phyloP scores from a whole-genome alignment of 2,329 filamentous ascomycete species.

The Pseudocercospora cruenta region DNA sequence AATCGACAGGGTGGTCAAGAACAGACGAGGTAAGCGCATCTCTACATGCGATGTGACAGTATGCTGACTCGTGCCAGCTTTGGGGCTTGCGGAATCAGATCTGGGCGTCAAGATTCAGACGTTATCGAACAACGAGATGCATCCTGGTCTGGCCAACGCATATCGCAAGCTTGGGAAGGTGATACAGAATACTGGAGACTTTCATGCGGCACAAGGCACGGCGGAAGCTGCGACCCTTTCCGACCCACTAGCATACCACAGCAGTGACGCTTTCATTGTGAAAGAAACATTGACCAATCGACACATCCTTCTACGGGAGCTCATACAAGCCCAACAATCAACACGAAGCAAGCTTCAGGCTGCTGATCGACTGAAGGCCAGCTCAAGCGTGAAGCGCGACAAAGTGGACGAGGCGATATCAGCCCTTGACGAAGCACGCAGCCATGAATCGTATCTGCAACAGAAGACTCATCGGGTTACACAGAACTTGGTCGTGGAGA shows the following conservation, averaged over 20 bases:
- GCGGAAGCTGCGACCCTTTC: conserved; percentile 93
- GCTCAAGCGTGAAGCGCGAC: conserved; percentile 83
- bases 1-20: conserved; percentile 90
- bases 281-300: conserved; percentile 98
- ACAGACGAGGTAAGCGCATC: conserved; percentile 72
- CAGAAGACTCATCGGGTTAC: conserved; percentile 90
- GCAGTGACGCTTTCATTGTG: conserved; percentile 92
- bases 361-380: conserved; percentile 85
- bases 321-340: conserved; percentile 84
- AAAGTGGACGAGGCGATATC: conserved; percentile 98
- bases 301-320: conserved; percentile 91
- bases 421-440: conserved; percentile 82
- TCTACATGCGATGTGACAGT: not conserved
- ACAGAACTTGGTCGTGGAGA: conserved; percentile 82
- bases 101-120: conserved; percentile 86
- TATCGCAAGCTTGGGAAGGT: conserved; percentile 95
- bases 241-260: conserved; percentile 93
- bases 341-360: conserved; percentile 82
- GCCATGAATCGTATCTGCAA: conserved; percentile 77
- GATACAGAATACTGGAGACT: conserved; percentile 91
- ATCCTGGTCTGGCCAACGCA: conserved; percentile 82
- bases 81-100: conserved; percentile 89
- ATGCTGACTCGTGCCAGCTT: conserved; percentile 60
- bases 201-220: conserved; percentile 92
- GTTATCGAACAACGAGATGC: conserved; percentile 88